These are phyloP conservation scores for Fistulifera pelliculosa DNA, from an alignment of 108 stramenopile genomes.

Conservation along the genomic window DNA sequence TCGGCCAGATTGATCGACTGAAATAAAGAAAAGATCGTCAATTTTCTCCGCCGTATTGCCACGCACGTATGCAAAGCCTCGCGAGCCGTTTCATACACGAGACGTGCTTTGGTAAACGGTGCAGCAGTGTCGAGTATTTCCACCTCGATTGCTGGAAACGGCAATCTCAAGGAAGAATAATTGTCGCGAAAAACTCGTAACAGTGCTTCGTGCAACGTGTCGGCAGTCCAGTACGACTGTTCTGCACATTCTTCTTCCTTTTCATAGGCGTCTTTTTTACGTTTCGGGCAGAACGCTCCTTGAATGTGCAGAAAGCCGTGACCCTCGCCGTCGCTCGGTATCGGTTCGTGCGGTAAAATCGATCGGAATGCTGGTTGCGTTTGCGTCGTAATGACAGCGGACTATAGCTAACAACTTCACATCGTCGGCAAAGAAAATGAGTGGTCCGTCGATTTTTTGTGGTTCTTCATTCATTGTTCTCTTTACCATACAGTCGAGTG, in stretches of 20 bases:
- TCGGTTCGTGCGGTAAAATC: conserved; percentile 76
- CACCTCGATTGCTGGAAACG: conserved; percentile 9
- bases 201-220: conserved; percentile 15
- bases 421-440: too few species aligned
- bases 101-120: conserved; percentile 39
- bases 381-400: neutral
- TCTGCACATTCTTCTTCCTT: conserved; percentile 7
- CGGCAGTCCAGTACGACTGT: conserved; percentile 17
- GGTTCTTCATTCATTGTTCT: too few species aligned
- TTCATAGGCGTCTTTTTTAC: conserved; percentile 4
- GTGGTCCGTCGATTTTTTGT: too few species aligned
- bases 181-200: conserved; percentile 9
- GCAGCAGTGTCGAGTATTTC: conserved; percentile 18
- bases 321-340: conserved; percentile 17
- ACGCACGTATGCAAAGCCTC: conserved; percentile 18
- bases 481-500: too few species aligned
- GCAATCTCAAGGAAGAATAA: neutral
- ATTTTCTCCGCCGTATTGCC: conserved; percentile 15
- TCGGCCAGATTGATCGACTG: neutral
- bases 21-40: conserved; percentile 27
- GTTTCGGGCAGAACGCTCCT: conserved; percentile 48
- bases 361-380: conserved; percentile 38
- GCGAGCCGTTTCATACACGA: conserved; percentile 18
- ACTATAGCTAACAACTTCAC: too few species aligned
- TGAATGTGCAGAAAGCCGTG: conserved; percentile 52